Evolutionary conservation across 1,284 basidiomycete species (phyloP).

Genomic region (Pyrrhoderma noxium): DNA sequence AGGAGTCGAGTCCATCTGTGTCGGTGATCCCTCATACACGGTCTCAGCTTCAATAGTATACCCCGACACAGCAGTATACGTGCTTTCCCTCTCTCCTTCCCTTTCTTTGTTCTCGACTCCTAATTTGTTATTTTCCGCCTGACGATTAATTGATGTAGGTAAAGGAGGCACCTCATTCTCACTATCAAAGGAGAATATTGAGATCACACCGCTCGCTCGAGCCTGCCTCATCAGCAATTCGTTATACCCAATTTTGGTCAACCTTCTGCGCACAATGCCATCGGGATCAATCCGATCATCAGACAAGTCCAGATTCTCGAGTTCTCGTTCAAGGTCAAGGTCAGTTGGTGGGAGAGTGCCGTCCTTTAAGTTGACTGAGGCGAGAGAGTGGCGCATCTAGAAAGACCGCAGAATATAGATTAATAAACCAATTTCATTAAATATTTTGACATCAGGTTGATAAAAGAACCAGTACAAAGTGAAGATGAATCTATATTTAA

Average conservation of each 20-base stretch:
- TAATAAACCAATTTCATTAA: background rate
- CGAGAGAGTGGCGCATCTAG: constrained; percentile 3
- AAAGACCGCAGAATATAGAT: background rate
- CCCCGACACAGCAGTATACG: background rate
- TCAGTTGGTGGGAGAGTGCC: background rate
- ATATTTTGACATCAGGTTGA: background rate
- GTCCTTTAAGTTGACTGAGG: background rate
- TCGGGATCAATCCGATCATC: constrained; percentile 11
- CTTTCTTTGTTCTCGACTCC: background rate
- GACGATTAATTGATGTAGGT: background rate
- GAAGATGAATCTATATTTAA: background rate
- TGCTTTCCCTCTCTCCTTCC: constrained; percentile 1
- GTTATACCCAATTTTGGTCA: constrained; percentile 3
- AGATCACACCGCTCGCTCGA: constrained; percentile 1
- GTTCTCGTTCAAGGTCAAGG: background rate
- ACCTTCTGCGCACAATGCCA: constrained; percentile 3
- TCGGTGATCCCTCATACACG: too few species aligned
- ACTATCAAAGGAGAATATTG: background rate
- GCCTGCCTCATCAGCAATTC: constrained; percentile 5
- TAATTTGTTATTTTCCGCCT: too few species aligned
- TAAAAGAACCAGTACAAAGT: background rate
- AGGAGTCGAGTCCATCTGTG: too few species aligned
- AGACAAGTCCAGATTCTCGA: constrained; percentile 8
- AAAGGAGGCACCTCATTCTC: background rate
- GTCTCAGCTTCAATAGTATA: background rate